Conservation (phyloP, 768 basidiomycete species). For the Psilocybe tampanensis region DNA sequence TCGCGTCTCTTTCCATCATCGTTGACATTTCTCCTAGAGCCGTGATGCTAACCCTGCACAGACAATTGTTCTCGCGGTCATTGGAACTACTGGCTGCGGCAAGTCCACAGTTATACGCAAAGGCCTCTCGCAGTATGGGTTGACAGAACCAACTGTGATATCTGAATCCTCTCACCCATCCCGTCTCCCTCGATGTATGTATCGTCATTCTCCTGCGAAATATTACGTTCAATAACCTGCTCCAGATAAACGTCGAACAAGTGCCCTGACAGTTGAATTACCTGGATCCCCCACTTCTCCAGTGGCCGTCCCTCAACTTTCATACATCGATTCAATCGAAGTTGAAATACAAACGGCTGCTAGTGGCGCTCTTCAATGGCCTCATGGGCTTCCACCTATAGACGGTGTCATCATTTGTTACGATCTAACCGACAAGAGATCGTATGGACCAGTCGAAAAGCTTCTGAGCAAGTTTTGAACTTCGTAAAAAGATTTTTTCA, state of each 20-base stretch:
- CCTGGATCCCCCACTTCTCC: constrained; percentile 35
- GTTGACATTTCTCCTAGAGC: background rate
- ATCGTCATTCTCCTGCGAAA: background rate
- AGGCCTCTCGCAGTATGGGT: constrained; percentile 66
- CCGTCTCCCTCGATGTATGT: constrained; percentile 22
- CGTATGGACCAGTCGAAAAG: constrained; percentile 66
- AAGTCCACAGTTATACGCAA: constrained; percentile 83
- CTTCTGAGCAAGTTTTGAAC: constrained; percentile 63
- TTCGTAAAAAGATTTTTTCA: background rate
- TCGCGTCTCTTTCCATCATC: background rate
- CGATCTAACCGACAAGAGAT: constrained; percentile 63
- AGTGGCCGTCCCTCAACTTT: constrained; percentile 12
- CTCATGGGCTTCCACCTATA: constrained; percentile 57
- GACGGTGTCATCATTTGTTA: constrained; percentile 89
- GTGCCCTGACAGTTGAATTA: constrained; percentile 13
- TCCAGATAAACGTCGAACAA: constrained; percentile 34
- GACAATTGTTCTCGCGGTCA: constrained; percentile 68
- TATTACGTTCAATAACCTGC: background rate
- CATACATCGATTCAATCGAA: constrained; percentile 51
- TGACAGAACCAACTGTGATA: constrained; percentile 44
- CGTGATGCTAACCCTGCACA: constrained; percentile 7
- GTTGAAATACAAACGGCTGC: constrained; percentile 45
- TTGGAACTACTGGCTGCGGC: constrained; percentile 80
- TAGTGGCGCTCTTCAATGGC: constrained; percentile 44
- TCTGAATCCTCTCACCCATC: constrained; percentile 30